Base-by-base conservation (phyloP, 108 stramenopile species). In the Discostella stelligeroides region DNA sequence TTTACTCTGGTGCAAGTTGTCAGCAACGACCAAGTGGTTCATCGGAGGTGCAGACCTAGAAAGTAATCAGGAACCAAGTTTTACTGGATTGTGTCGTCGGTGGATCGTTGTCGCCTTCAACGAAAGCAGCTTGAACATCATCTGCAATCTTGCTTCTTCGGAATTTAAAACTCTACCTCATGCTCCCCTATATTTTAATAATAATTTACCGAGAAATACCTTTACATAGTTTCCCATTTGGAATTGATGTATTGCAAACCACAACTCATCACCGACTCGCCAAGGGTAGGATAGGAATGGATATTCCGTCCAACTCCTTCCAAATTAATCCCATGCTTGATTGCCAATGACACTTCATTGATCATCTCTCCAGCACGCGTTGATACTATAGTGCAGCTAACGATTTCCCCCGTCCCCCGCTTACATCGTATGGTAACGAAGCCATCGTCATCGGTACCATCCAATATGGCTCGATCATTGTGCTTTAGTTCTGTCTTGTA, bases 361-460 rank as follows among this genome's bases (percentile, higher is more conserved):
- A 97, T 92, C 79, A 98, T 95, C 71, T 98, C 98, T 11, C 98
- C 98, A 23, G 98, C 98, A 14, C 91, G 85, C 10, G 86, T 80
- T 3, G 91, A 95, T 2, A 97, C 94, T 28, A 97, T 95, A 4
- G 98, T 97, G 8, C 92, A 91, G 38, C 96, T 95, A n/a, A 97
- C 63, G 40, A 98, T 97, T 62, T 83, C 79, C 47, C 95, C 95
- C 7, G 92, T 96, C 37, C 92, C 97, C 68, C 89, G 88, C 25
- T 82, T 75, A 54, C 87, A 88, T 27, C 79, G 45, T 17, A 97
- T 85, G 77, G 96, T 97, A 51, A 94, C 92, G 73, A 95, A 97
- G 1, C 97, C 96, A n/a, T 82, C 74, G 34, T 84, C 85, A 68
- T 79, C 86, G 15, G 83, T 79, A 38, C 75, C 60, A 73, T 98